A percentile compares a stretch with the other conserved stretches of the same genome.
Conservation (phyloP, 345 rosid genomes). For the Trapa bicornis region DNA sequence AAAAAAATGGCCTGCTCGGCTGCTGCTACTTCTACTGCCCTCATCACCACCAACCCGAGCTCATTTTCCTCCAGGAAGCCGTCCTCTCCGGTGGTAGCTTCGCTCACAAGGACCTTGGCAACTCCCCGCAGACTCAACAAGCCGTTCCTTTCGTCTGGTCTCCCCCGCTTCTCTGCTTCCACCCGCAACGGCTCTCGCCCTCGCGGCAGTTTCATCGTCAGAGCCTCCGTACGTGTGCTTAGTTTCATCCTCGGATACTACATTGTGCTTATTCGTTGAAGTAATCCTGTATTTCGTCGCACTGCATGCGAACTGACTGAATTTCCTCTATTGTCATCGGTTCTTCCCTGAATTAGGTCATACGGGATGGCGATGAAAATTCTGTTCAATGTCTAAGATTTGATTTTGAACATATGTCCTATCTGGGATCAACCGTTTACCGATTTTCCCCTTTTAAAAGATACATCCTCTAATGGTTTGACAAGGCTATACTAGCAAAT, state of each 20-base stretch:
- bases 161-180: constrained; percentile 30
- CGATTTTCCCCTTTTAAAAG: background rate
- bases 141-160: constrained; percentile 35
- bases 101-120: constrained; percentile 28
- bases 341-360: background rate
- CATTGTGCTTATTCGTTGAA: background rate
- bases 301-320: background rate
- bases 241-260: background rate
- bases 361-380: too few species aligned
- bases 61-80: constrained; percentile 23
- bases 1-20: constrained; percentile 57
- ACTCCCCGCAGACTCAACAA: constrained; percentile 21
- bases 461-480: too few species aligned
- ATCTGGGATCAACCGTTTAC: background rate
- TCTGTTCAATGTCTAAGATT: background rate
- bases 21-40: constrained; percentile 37
- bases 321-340: background rate
- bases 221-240: constrained; percentile 38
- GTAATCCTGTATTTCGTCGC: background rate
- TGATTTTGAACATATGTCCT: background rate
- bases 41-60: constrained; percentile 39
- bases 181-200: constrained; percentile 28
- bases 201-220: constrained; percentile 43
- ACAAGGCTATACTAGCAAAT: too few species aligned
- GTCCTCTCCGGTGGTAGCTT: constrained; percentile 11